Evolutionary conservation across 2,329 filamentous ascomycete genomes (phyloP).

Genomic region (Aureobasidium sp.): DNA sequence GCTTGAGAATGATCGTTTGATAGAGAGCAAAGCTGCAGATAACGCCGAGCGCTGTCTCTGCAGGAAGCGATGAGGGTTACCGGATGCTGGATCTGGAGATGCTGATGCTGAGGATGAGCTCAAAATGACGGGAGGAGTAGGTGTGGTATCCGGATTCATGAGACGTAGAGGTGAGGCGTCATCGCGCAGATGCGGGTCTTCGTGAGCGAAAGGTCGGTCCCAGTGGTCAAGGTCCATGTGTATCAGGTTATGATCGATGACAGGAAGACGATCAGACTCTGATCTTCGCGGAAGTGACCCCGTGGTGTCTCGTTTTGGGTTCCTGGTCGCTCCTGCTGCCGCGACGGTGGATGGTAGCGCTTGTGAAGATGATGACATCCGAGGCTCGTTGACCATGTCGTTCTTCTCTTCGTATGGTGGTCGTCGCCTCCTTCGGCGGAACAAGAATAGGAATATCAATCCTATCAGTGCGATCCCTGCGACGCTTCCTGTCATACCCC

Average conservation of each 20-base stretch:
- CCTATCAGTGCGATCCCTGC: slow-evolving; percentile 14
- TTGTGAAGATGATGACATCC: slow-evolving; percentile 6
- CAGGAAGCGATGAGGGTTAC: background rate
- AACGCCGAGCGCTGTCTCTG: slow-evolving; percentile 5
- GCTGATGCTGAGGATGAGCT: slow-evolving; percentile 12
- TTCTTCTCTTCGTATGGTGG: background rate
- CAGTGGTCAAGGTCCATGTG: slow-evolving; percentile 29
- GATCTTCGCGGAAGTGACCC: background rate
- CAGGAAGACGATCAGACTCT: background rate
- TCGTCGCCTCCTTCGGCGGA: slow-evolving; percentile 13
- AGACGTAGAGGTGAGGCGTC: slow-evolving; percentile 23
- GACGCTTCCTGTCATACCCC: slow-evolving; percentile 17
- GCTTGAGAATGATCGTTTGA: slow-evolving; percentile 7
- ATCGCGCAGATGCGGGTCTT: slow-evolving; percentile 27
- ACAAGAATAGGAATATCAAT: slow-evolving; percentile 14
- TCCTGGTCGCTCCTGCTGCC: background rate
- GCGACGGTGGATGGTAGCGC: background rate
- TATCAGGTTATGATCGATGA: slow-evolving; percentile 30
- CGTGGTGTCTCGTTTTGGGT: slow-evolving; percentile 2
- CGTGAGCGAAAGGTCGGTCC: slow-evolving; percentile 27
- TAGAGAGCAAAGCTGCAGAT: background rate
- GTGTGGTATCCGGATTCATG: slow-evolving; percentile 27
- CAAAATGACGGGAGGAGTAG: background rate
- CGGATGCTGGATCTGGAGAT: slow-evolving; percentile 14
- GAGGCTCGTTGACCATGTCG: background rate